Conservation (phyloP, 1,284 basidiomycete species). For the Mycosarcoma mackinlayi region DNA sequence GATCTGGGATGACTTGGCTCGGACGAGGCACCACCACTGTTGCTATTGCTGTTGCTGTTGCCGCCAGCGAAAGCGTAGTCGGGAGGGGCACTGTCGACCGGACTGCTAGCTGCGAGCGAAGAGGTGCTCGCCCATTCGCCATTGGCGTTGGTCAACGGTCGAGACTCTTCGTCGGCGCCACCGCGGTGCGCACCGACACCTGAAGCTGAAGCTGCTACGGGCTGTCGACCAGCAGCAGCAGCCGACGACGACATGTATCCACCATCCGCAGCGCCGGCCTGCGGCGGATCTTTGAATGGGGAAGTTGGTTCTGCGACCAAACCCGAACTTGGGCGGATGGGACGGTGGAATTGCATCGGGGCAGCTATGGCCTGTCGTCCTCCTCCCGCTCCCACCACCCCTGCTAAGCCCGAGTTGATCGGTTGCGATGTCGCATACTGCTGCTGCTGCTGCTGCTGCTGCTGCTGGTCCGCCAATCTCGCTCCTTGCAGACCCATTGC, state of each 20-base stretch:
- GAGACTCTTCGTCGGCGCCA: background rate
- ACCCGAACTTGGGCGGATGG: slow-evolving; percentile 9
- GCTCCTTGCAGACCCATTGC: too few species aligned
- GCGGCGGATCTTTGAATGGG: slow-evolving; percentile 25
- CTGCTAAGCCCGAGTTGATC: too few species aligned
- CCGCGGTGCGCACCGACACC: background rate
- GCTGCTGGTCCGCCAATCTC: background rate
- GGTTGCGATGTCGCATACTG: background rate
- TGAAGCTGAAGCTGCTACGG: background rate
- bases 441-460: background rate
- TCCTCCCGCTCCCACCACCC: background rate
- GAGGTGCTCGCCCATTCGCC: slow-evolving; percentile 19
- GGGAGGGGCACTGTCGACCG: slow-evolving; percentile 11
- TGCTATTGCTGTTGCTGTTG: too few species aligned
- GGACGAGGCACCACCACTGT: too few species aligned
- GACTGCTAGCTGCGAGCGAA: slow-evolving; percentile 10
- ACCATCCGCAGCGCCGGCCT: too few species aligned
- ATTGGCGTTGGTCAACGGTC: slow-evolving; percentile 4
- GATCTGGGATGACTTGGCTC: slow-evolving; percentile 14
- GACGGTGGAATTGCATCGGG: slow-evolving; percentile 43
- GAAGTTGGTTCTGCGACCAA: slow-evolving; percentile 8
- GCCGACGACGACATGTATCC: too few species aligned
- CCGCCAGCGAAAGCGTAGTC: slow-evolving; percentile 12
- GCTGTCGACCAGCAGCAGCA: too few species aligned
- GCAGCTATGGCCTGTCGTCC: slow-evolving; percentile 9